phyloP scores from a whole-genome alignment of 2,329 filamentous ascomycete genomes.

The Whalleya microplaca region DNA sequence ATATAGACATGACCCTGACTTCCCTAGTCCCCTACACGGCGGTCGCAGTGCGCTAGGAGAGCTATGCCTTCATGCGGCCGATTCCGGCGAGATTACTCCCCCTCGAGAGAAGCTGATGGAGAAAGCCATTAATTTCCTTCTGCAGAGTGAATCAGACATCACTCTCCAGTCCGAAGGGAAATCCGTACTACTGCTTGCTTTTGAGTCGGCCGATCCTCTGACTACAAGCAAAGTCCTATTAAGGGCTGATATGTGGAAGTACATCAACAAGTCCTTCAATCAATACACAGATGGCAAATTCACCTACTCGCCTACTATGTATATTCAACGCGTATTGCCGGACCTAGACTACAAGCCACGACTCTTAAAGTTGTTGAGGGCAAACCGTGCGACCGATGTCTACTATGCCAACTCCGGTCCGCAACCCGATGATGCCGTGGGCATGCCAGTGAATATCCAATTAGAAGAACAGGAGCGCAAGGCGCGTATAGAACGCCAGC shows the following conservation, averaged over 20 bases:
- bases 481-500: conserved; percentile 49
- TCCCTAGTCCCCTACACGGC: conserved; percentile 63
- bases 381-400: conserved; percentile 56
- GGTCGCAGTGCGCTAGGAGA: conserved; percentile 68
- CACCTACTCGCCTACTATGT: conserved; percentile 69
- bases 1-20: conserved; percentile 65
- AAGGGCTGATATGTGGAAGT: conserved; percentile 67
- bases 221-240: conserved; percentile 61
- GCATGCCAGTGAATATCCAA: conserved; percentile 55
- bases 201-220: conserved; percentile 60
- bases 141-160: conserved; percentile 61
- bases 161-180: conserved; percentile 60
- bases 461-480: conserved; percentile 55
- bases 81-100: conserved; percentile 47
- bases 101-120: conserved; percentile 58
- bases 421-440: conserved; percentile 57
- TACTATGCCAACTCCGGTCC: conserved; percentile 58
- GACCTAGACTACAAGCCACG: conserved; percentile 44
- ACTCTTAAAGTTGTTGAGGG: conserved; percentile 52
- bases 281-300: conserved; percentile 55
- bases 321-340: conserved; percentile 53
- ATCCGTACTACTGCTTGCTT: conserved; percentile 61
- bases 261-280: conserved; percentile 64
- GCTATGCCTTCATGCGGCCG: conserved; percentile 60
- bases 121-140: conserved; percentile 58